phyloP scores from a whole-genome alignment of 257 asterid species.

The Scutellaria minor region DNA sequence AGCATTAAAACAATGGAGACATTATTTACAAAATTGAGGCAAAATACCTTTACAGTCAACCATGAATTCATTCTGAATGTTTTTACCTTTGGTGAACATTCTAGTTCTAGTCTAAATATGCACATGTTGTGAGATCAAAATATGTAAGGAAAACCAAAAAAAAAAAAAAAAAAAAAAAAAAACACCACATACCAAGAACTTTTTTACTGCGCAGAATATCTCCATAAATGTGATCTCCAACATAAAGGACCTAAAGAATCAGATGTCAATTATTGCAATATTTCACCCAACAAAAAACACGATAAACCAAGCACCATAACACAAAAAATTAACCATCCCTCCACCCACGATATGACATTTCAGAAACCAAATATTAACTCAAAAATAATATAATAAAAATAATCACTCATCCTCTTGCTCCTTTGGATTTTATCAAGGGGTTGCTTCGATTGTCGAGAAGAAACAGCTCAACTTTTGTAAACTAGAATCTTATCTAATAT shows the following conservation, averaged over 20 bases:
- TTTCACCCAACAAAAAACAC: slow-evolving; percentile 28
- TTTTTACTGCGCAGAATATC: slow-evolving; percentile 97
- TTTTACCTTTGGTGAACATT: slow-evolving; percentile 22
- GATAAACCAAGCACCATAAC: slow-evolving; percentile 23
- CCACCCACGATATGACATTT: slow-evolving; percentile 3
- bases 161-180: slow-evolving; percentile 4
- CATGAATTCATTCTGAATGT: background rate
- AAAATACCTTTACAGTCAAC: slow-evolving; percentile 13
- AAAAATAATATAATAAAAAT: background rate
- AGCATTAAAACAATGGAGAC: slow-evolving; percentile 7
- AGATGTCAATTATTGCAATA: slow-evolving; percentile 33
- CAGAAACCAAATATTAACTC: background rate
- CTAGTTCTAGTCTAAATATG: slow-evolving; percentile 25
- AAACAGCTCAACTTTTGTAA: slow-evolving; percentile 18
- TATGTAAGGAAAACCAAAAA: slow-evolving; percentile 5
- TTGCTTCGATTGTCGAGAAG: background rate
- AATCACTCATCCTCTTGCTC: slow-evolving; percentile 1
- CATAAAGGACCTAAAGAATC: slow-evolving; percentile 79
- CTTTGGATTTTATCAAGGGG: slow-evolving; percentile 14
- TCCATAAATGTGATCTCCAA: slow-evolving; percentile 99
- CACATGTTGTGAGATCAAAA: slow-evolving; percentile 4
- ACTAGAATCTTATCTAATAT: slow-evolving; percentile 8
- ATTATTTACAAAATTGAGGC: slow-evolving; percentile 7
- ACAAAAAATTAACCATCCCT: slow-evolving; percentile 4
- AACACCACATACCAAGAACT: slow-evolving; percentile 66